These are phyloP conservation scores for Bryum argenteum DNA, from an alignment of 225 moss, liverwort and hornwort genomes.

Conservation along the genomic window DNA sequence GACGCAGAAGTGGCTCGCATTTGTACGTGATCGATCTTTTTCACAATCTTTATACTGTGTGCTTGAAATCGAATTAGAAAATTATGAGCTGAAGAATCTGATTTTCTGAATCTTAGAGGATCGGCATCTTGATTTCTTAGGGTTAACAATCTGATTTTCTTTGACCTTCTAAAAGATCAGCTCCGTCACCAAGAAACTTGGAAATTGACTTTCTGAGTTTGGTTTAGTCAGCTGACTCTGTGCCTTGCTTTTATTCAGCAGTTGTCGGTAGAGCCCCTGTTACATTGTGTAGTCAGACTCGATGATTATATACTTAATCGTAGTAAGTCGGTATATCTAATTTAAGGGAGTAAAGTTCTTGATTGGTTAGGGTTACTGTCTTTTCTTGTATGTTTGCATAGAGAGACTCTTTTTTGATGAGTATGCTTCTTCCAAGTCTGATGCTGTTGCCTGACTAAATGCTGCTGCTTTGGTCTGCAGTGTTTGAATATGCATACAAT, in stretches of 20 bases:
- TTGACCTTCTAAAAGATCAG: background rate
- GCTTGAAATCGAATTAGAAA: background rate
- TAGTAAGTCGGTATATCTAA: background rate
- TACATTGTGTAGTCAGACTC: background rate
- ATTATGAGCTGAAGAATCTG: background rate
- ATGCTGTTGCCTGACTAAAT: constrained; percentile 8
- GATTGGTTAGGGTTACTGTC: constrained; percentile 1
- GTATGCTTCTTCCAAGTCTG: constrained; percentile 15
- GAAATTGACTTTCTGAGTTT: background rate
- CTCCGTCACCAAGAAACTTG: background rate
- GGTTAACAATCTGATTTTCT: background rate
- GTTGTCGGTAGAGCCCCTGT: constrained; percentile 15
- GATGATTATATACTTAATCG: background rate
- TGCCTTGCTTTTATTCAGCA: background rate
- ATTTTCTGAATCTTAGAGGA: constrained; percentile 1
- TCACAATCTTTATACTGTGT: background rate
- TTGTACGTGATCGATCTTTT: constrained; percentile 45
- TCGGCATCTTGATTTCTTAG: background rate
- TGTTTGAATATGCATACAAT: constrained; percentile 63
- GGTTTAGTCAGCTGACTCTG: background rate
- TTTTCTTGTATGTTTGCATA: background rate
- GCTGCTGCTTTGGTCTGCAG: constrained; percentile 39
- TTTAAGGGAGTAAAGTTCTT: constrained; percentile 2
- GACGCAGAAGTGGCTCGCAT: constrained; percentile 75
- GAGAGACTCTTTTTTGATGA: background rate